These are phyloP conservation scores for Cercospora nicotianae DNA, from an alignment of 2,329 filamentous ascomycete species.

Conservation along the genomic window DNA sequence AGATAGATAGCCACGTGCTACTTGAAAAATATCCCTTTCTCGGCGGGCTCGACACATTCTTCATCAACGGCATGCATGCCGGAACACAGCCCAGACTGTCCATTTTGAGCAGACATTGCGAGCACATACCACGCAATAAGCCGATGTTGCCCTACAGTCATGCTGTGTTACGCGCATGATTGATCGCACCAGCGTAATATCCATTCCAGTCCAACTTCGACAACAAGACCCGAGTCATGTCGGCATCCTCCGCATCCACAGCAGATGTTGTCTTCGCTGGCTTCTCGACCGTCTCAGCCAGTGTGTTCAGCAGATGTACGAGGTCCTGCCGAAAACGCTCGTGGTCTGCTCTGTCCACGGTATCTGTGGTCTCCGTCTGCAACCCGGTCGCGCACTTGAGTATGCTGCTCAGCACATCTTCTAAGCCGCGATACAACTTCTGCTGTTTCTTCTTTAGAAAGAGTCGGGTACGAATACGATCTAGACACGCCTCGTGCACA, in stretches of 20 bases:
- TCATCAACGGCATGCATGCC: not conserved
- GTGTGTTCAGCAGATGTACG: slow-evolving; percentile 9
- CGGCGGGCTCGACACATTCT: not conserved
- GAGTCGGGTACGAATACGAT: slow-evolving; percentile 35
- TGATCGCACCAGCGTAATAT: slow-evolving; percentile 3
- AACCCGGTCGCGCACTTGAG: slow-evolving; percentile 25
- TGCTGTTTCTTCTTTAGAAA: slow-evolving; percentile 36
- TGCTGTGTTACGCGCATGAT: not conserved
- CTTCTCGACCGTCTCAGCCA: slow-evolving; percentile 24
- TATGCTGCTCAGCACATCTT: slow-evolving; percentile 30
- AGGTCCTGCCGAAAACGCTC: slow-evolving; percentile 17
- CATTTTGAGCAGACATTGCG: not conserved
- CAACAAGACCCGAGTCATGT: slow-evolving; percentile 25
- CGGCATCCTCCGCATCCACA: slow-evolving; percentile 20
- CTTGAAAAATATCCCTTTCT: not conserved
- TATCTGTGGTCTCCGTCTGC: not conserved
- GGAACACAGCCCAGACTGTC: not conserved
- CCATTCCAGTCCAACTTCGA: slow-evolving; percentile 28
- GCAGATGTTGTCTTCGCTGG: slow-evolving; percentile 16
- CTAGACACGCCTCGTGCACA: slow-evolving; percentile 34
- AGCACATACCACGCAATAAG: not conserved
- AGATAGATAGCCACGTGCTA: not conserved
- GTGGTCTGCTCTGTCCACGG: not conserved
- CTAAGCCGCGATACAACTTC: slow-evolving; percentile 29
- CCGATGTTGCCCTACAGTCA: not conserved